Evolutionary conservation across 768 basidiomycete species (phyloP).

Genomic region (Lentinula detonsa): DNA sequence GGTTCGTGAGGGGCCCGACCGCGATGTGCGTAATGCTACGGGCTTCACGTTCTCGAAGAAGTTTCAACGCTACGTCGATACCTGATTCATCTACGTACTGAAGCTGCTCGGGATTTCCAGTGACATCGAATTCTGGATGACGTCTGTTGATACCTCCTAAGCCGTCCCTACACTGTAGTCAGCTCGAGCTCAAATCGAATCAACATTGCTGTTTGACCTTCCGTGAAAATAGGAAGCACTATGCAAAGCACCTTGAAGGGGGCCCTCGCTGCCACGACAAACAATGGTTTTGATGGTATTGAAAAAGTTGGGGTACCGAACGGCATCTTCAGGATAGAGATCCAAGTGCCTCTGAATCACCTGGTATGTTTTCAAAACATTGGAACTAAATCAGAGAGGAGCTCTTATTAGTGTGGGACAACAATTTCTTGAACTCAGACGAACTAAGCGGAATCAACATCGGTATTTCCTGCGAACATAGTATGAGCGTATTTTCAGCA

Average conservation of each 20-base stretch:
- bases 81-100: constrained; percentile 38
- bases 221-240: constrained; percentile 86
- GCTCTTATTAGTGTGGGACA: background rate
- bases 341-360: constrained; percentile 55
- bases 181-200: background rate
- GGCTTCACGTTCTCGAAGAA: constrained; percentile 45
- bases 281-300: constrained; percentile 50
- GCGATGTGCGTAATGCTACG: constrained; percentile 64
- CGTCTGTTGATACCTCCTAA: constrained; percentile 51
- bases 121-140: constrained; percentile 58
- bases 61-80: constrained; percentile 46
- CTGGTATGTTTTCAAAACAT: constrained; percentile 73
- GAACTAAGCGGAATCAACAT: constrained; percentile 55
- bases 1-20: constrained; percentile 75
- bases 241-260: constrained; percentile 65
- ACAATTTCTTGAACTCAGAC: constrained; percentile 17
- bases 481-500: background rate
- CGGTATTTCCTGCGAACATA: constrained; percentile 57
- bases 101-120: constrained; percentile 29
- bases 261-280: constrained; percentile 55
- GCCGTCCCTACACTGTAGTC: constrained; percentile 49
- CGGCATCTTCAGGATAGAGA: constrained; percentile 42
- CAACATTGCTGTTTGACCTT: constrained; percentile 32
- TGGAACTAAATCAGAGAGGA: constrained; percentile 40
- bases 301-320: constrained; percentile 61